Base-by-base conservation (phyloP, 306 rosid species). In the Clitoria ternatea region DNA sequence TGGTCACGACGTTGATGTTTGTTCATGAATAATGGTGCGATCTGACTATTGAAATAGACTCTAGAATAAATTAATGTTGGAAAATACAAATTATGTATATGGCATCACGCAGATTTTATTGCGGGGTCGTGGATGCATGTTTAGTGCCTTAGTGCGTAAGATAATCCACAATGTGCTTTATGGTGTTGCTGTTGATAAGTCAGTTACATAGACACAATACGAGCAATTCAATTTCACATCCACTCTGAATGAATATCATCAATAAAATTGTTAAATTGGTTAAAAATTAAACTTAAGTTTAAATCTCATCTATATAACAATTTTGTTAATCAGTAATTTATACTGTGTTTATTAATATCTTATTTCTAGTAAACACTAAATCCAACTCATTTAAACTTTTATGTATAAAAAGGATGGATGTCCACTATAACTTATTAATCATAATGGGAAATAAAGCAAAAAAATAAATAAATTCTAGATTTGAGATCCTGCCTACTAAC, bases 151-250 rank as follows among this genome's bases (percentile, higher is more conserved):
- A 76, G 32, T 81, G 84, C 90, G 89, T 81, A 63, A 81, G 81
- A 83, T 71, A 73, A 80, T 63, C 79, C 73, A 73, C 65, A 61
- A 22, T 63, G 12, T 57, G 77, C 69, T 76, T 75, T 78, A 70
- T 60, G 79, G 67, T 45, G 79, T 74, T 73, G 72, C 76, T 75
- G 79, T 77, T 86, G 92, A 89, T 90, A 90, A 90, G 92, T 87
- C 81, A 85, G 82, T 79, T 73, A 82, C 86, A 82, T 66, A 2
- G 65, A 61, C 75, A 68, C 76, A 79, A 90, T 90, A 90, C 81
- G 96, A 87, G 89, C 92, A 79, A 85, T 71, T 85, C 85, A 90
- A 74, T 90, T 84, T 90, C 96, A 87, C 52, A 17, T 37, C 75
- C 61, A 78, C 63, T 76, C 49, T 66, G 42, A 42, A 73, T 69